A percentile compares a stretch with the other conserved stretches of the same genome.
Conservation (phyloP, 2,329 filamentous ascomycete genomes). For the Elsinoe batatas region DNA sequence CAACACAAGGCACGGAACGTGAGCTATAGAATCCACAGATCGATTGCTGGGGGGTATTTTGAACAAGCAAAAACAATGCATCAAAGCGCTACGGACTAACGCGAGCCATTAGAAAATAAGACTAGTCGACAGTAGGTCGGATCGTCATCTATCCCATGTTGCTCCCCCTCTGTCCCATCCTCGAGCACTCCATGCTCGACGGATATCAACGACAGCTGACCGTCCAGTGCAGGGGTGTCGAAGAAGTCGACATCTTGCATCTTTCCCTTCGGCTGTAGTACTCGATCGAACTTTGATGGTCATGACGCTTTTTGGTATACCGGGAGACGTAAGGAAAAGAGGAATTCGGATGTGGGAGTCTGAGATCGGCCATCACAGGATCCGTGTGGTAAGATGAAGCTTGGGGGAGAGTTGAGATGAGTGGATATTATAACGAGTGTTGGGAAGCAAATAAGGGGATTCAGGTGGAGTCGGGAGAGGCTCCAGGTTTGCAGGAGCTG, state of each 20-base stretch:
- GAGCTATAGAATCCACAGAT: constrained; percentile 9
- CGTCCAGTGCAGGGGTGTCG: not conserved
- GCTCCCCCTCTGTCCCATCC: not conserved
- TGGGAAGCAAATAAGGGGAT: not conserved
- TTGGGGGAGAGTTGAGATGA: constrained; percentile 8
- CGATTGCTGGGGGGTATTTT: constrained; percentile 12
- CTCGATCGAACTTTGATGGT: not conserved
- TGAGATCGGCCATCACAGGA: constrained; percentile 7
- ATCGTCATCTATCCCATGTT: constrained; percentile 8
- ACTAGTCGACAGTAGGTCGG: constrained; percentile 10
- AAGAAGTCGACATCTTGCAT: not conserved
- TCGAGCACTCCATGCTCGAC: not conserved
- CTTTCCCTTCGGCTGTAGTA: not conserved
- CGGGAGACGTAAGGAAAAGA: not conserved
- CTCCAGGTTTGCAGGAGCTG: too few species aligned
- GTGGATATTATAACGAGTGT: constrained; percentile 8
- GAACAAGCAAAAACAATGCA: constrained; percentile 13
- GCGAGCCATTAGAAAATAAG: constrained; percentile 13
- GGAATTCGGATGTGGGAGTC: not conserved
- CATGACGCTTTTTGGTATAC: constrained; percentile 11
- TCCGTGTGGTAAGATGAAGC: not conserved
- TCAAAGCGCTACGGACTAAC: constrained; percentile 9
- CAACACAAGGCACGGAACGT: not conserved
- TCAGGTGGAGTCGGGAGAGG: not conserved
- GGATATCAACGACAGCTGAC: not conserved